Base-by-base conservation (phyloP, 73 alveolate species). In the Tetrahymena elliotti region DNA sequence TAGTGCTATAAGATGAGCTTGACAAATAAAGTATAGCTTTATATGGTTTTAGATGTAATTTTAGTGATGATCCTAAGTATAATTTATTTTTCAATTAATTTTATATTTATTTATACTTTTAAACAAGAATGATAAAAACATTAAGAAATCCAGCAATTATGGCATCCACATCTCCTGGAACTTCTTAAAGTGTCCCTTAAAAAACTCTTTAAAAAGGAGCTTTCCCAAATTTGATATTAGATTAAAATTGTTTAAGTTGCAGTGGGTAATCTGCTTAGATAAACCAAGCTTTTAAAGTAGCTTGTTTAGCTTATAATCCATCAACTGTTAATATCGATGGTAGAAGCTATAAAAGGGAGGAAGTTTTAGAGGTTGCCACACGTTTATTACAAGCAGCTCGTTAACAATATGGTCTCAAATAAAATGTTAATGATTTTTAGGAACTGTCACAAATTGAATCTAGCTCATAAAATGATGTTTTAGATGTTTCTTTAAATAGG, bases 221-320 rank as follows among this genome's bases (percentile, higher is more conserved):
- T 68, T 68, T 68, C 38, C 88, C 88, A n/a, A 68, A 68, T 68
- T 68, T 68, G n/a, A 68, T 31, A 22, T 31, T 68, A 27, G 88
- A 68, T 68, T n/a, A 68, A 31, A 68, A 68, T n/a, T 94, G 96
- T 37, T 40, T 94, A n/a, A 68, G 94, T 31, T 94, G 96, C 82
- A 83, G 93, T 18, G 96, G 96, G 6, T 84, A 94, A 39, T 36
- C 96, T 39, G 93, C 93, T 38, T 39, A 94, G 83, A 40, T 94
- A 84, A 40, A 40, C 20, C 11, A 94, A 39, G 92, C 93, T 7
- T 94, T 94, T 39, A 94, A 94, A 84, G 18, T 94, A 27, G 96
- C 96, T 0, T 94, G 96, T 38, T 83, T 94, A 33, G 96, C 96
- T 39, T 94, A 94, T 94, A 84, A 94, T 33, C 96, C 96, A 35